Evolutionary conservation across 208 protist genomes (phyloP), one percentile per base, ranked within the genome.

Genomic region (Phytomonas sp.): DNA sequence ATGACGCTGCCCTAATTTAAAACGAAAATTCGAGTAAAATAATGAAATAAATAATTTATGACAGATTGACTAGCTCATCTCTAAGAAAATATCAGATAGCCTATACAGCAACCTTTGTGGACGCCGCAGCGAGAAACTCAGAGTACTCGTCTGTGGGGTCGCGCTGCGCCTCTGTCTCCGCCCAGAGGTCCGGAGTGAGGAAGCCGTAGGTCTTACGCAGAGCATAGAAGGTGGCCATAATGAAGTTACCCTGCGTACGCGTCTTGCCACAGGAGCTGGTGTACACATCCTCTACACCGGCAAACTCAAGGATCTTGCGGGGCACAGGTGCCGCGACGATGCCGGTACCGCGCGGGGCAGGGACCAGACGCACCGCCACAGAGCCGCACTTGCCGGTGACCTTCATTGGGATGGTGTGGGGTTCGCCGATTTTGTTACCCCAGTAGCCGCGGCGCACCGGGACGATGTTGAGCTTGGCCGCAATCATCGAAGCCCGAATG

Each of bases 331-430:
- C 95, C 59, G 99, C 98, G 63, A 99, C 98, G 73, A 99, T 93
- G 77, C 99, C 99, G 62, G 99, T 98, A 97, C 99, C 99, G 83
- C 98, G 95, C 69, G 99, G 98, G 30, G 99, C 99, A 59, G 99
- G 99, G 62, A 99, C 92, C 40, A 99, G 89, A 74, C 99, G 90
- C 34, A 99, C 92, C 29, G 78, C 64, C 67, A 99, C 97, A 61
- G 98, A 99, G 77, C 99, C 99, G 80, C 98, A 99, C 89, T 99
- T 99, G 77, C 99, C 98, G 68, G 97, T 98, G 26, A 93, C 95
- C 96, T 99, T 99, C 76, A 81, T 93, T 72, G 98, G 97, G 73
- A 99, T 98, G 66, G 99, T 99, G 95, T 99, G 99, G 67, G 98
- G 97, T 28, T 92, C 80, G 80, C 99, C 99, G 77, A 99, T 93